Conservation (phyloP, 2,329 filamentous ascomycete species). For the Xylaria sp. region DNA sequence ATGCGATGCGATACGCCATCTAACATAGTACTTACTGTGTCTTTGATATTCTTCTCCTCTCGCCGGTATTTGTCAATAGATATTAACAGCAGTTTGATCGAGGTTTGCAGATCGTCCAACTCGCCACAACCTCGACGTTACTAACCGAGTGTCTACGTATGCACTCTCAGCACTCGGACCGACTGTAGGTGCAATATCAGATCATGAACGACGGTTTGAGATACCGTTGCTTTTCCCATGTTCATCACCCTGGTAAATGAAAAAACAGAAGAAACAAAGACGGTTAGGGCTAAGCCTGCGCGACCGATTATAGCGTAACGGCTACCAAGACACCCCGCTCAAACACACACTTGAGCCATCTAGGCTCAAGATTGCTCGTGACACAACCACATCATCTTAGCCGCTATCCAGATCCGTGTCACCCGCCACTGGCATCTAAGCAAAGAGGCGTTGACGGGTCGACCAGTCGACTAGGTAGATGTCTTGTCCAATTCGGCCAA, state of each 20-base stretch:
- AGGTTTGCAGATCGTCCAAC: not conserved
- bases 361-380: slow-evolving; percentile 7
- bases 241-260: slow-evolving; percentile 18
- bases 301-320: slow-evolving; percentile 25
- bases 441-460: slow-evolving; percentile 11
- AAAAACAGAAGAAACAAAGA: too few species aligned
- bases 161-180: slow-evolving; percentile 31
- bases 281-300: slow-evolving; percentile 32
- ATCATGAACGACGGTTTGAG: slow-evolving; percentile 30
- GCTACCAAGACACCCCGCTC: slow-evolving; percentile 21
- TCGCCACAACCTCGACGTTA: slow-evolving; percentile 6
- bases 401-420: slow-evolving; percentile 8
- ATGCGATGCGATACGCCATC: not conserved
- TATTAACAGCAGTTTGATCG: not conserved
- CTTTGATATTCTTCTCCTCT: not conserved
- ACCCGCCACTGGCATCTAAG: slow-evolving; percentile 5
- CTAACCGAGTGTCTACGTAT: slow-evolving; percentile 17
- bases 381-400: slow-evolving; percentile 18
- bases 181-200: slow-evolving; percentile 28
- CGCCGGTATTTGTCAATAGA: not conserved
- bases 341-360: slow-evolving; percentile 2
- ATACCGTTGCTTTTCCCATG: slow-evolving; percentile 24
- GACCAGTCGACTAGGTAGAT: not conserved
- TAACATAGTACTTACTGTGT: not conserved
- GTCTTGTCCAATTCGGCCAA: slow-evolving; percentile 7